Conservation (phyloP, 2,329 filamentous ascomycete species). For the Dryadomyces quercivorus region DNA sequence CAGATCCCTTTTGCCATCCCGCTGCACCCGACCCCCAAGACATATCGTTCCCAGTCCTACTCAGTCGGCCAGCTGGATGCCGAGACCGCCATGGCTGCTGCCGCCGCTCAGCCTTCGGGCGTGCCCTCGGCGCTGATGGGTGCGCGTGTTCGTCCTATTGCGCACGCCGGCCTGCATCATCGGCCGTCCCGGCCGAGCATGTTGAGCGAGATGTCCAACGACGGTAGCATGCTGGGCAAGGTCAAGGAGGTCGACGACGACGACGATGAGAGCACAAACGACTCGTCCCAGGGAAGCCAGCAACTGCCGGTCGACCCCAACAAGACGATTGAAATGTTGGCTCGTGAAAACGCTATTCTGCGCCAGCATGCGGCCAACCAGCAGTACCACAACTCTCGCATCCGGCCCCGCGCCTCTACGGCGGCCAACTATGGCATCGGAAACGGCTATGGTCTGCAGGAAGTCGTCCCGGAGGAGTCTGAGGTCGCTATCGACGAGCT, state of each 20-base stretch:
- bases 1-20: slow-evolving; percentile 82
- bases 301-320: slow-evolving; percentile 46
- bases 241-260: slow-evolving; percentile 60
- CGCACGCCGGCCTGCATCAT: slow-evolving; percentile 62
- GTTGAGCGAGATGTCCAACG: slow-evolving; percentile 59
- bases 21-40: slow-evolving; percentile 80
- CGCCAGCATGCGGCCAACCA: slow-evolving; percentile 36
- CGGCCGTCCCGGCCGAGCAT: slow-evolving; percentile 69
- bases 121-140: slow-evolving; percentile 27
- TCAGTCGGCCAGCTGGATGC: slow-evolving; percentile 83
- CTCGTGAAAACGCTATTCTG: slow-evolving; percentile 50
- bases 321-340: slow-evolving; percentile 50
- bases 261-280: slow-evolving; percentile 43
- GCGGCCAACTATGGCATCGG: slow-evolving; percentile 37
- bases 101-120: slow-evolving; percentile 11
- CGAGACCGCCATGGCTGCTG: slow-evolving; percentile 28
- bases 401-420: slow-evolving; percentile 47
- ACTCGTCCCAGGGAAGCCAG: slow-evolving; percentile 37
- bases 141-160: slow-evolving; percentile 38
- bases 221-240: slow-evolving; percentile 50
- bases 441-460: slow-evolving; percentile 48
- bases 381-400: slow-evolving; percentile 40
- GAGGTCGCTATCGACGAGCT: slow-evolving; percentile 64
- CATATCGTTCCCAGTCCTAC: slow-evolving; percentile 91
- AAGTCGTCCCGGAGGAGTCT: slow-evolving; percentile 49